These are phyloP conservation scores for Apiotrichum laibachii DNA, from an alignment of 1,284 basidiomycete genomes.

Conservation along the genomic window DNA sequence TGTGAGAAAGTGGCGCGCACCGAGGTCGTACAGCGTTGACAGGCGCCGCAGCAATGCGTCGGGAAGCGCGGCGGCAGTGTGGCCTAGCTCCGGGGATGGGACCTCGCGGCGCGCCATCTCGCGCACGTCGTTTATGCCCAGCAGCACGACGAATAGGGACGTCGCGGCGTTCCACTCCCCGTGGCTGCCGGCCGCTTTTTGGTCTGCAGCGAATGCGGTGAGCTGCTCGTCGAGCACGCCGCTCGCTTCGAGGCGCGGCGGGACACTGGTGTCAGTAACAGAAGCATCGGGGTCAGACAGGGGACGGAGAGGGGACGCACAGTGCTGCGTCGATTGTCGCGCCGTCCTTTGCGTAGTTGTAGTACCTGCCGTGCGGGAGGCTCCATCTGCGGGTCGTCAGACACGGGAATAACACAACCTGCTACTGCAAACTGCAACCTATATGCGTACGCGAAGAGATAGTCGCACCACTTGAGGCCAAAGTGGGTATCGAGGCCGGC, in stretches of 20 bases:
- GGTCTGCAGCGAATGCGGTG: conserved; percentile 11
- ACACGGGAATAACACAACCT: too few species aligned
- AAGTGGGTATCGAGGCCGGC: conserved; percentile 48
- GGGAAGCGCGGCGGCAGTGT: not conserved
- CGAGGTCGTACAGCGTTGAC: not conserved
- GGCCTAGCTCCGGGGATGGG: not conserved
- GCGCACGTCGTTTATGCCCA: conserved; percentile 18
- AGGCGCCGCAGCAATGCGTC: not conserved
- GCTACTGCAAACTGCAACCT: too few species aligned
- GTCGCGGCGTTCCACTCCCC: not conserved
- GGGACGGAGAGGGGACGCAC: not conserved
- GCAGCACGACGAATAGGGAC: conserved; percentile 23
- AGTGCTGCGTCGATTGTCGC: conserved; percentile 21
- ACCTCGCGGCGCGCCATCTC: conserved; percentile 11
- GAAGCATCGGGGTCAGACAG: not conserved
- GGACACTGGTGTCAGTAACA: conserved; percentile 10
- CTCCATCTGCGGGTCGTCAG: conserved; percentile 9
- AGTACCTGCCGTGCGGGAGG: conserved; percentile 17
- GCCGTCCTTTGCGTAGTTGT: conserved; percentile 23
- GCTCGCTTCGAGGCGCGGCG: conserved; percentile 23
- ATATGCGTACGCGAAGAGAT: conserved; percentile 21
- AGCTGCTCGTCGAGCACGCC: conserved; percentile 22
- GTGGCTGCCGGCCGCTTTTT: too few species aligned
- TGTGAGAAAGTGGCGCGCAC: conserved; percentile 5
- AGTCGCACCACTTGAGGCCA: conserved; percentile 27